Evolutionary conservation across 2,329 filamentous ascomycete species (phyloP), one percentile per base, ranked within the genome.

Genomic region (Furcasterigmium sp.): DNA sequence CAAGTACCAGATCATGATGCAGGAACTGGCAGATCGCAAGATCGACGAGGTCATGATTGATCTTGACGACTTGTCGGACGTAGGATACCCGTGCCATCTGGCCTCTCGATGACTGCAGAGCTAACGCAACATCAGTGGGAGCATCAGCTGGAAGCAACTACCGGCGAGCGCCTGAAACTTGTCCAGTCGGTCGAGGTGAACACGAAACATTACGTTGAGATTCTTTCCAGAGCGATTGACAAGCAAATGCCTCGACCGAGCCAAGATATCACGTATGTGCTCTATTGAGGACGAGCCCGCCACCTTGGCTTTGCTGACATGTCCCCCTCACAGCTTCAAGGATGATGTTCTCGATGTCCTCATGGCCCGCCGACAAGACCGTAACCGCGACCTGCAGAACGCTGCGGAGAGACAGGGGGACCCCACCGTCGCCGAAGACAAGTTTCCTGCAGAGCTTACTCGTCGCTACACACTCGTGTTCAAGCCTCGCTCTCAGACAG

Each of bases 301-400:
- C 9, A 14, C 30, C 3, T n/a, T 17, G 11, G 10, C 32, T 19
- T 17, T 10, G 32, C 32, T 35, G 10, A 35, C 14, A 18, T 18
- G 32, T 11, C 6, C 32, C 15, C 8, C 32, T 17, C 18, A 28
- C 53, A 89, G 85, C 53, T 97, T 95, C 76, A 97, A 97, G 64
- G 91, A 96, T 58, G 93, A 98, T 65, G 91, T 97, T 9, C 76
- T 98, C 35, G 93, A 98, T 65, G 88, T 98, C 23, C 85, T 98
- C 57, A 94, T 96, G 85, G 87, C 89, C 32, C 88, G 95, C 60
- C 84, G 93, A 54, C 83, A 87, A 55, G 85, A 84, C 56, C 82
- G 90, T 54, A 97, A 98, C 62, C 85, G 88, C 52, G 83, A 84
- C 35, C 75, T 94, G 48, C 68, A 75, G 17, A 75, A 82, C 53